Conservation (phyloP, 2,329 filamentous ascomycete genomes). For the Nothomitra cinnamomea region DNA sequence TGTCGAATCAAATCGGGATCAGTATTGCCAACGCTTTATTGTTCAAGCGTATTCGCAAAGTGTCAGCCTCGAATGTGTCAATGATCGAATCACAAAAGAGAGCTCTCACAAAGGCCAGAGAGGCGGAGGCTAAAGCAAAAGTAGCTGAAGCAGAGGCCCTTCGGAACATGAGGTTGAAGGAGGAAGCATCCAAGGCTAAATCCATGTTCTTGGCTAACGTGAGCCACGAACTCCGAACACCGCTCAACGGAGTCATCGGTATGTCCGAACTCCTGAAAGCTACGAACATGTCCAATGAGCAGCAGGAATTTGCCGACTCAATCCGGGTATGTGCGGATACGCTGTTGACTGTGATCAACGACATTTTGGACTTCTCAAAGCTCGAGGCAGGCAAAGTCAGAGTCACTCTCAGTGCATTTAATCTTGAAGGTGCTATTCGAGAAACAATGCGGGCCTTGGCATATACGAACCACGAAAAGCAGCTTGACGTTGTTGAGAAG, state of each 20-base stretch:
- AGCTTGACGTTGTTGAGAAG: constrained; percentile 5
- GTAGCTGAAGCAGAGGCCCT: constrained; percentile 59
- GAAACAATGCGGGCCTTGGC: constrained; percentile 49
- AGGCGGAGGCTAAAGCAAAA: constrained; percentile 61
- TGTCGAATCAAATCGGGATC: constrained; percentile 65
- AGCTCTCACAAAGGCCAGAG: constrained; percentile 52
- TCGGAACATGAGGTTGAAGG: constrained; percentile 63
- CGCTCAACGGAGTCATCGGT: constrained; percentile 36
- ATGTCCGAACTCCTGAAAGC: constrained; percentile 45
- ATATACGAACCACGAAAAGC: constrained; percentile 41
- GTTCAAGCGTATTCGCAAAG: constrained; percentile 48
- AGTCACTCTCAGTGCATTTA: constrained; percentile 54
- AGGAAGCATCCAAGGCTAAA: constrained; percentile 70
- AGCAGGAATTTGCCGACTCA: constrained; percentile 44
- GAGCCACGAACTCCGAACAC: constrained; percentile 39
- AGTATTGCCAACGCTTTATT: constrained; percentile 48
- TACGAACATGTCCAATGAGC: constrained; percentile 37
- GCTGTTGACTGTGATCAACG: constrained; percentile 34
- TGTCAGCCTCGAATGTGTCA: constrained; percentile 58
- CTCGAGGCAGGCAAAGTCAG: constrained; percentile 36
- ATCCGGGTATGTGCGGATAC: constrained; percentile 47
- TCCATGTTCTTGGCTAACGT: constrained; percentile 51
- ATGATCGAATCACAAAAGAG: constrained; percentile 66
- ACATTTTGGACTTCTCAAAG: constrained; percentile 34
- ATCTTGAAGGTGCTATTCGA: constrained; percentile 47